These are phyloP conservation scores for Ampelocalamus luodianensis DNA, from an alignment of 176 grass and related monocot species.

Conservation along the genomic window DNA sequence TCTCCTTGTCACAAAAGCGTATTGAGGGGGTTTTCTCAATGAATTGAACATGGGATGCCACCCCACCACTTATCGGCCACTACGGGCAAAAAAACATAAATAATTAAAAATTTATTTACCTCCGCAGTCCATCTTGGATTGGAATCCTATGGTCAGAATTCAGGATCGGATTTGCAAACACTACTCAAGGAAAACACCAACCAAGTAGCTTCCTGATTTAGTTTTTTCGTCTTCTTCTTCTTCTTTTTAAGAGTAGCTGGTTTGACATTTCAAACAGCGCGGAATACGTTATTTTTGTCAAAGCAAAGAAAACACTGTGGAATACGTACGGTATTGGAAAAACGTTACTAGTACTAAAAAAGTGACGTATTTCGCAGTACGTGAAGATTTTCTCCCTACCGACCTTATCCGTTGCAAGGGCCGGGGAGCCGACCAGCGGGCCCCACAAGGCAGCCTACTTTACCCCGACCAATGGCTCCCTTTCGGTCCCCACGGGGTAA, in stretches of 20 bases:
- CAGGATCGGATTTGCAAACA: too few species aligned
- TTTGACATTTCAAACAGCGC: not conserved
- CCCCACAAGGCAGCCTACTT: not conserved
- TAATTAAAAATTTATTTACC: too few species aligned
- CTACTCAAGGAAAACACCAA: too few species aligned
- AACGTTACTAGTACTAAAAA: not conserved
- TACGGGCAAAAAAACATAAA: too few species aligned
- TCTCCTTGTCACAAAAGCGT: too few species aligned
- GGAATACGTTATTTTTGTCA: not conserved
- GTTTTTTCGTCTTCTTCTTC: too few species aligned
- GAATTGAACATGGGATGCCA: not conserved
- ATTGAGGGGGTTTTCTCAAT: not conserved
- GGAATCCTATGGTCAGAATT: not conserved
- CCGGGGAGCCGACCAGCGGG: not conserved
- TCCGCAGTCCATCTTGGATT: not conserved
- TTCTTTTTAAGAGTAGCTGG: not conserved
- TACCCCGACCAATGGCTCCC: not conserved
- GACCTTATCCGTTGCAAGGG: not conserved
- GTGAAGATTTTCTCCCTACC: not conserved
- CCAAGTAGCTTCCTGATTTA: too few species aligned
- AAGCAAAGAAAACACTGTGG: not conserved
- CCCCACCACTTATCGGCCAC: too few species aligned
- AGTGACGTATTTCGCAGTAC: not conserved
- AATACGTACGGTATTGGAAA: not conserved
- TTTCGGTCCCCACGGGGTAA: not conserved